These are phyloP conservation scores for Senna siamea DNA, from an alignment of 306 rosid species.

Conservation along the genomic window DNA sequence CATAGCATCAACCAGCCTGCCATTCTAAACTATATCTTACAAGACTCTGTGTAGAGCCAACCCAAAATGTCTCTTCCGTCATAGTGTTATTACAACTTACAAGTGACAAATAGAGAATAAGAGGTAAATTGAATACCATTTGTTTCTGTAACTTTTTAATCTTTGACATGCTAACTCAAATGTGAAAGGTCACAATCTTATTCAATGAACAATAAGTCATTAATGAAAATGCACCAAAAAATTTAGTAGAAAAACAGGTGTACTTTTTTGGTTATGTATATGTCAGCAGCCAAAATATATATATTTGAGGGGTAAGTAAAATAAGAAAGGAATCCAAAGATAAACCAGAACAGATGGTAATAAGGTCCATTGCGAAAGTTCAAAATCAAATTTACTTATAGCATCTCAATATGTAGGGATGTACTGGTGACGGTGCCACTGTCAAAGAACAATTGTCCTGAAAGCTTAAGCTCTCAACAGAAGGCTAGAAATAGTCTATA, in stretches of 20 bases:
- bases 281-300: constrained; percentile 10
- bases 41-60: constrained; percentile 4
- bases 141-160: neutral
- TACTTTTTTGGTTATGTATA: neutral
- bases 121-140: neutral
- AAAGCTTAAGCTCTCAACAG: neutral
- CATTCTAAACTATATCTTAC: neutral
- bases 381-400: constrained; percentile 13
- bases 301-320: constrained; percentile 13
- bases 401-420: neutral
- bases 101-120: neutral
- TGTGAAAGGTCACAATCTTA: neutral
- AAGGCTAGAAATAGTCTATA: neutral
- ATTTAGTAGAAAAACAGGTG: neutral
- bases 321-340: neutral
- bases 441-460: neutral
- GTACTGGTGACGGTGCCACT: neutral
- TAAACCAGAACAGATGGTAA: neutral
- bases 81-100: constrained; percentile 1
- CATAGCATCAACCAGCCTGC: neutral
- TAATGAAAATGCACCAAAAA: constrained; percentile 10
- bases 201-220: neutral
- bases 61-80: constrained; percentile 2
- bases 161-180: constrained; percentile 7
- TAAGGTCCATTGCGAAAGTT: neutral